phyloP scores from a whole-genome alignment of 495 filamentous ascomycete genomes.

The Pyrenopolyporus hunteri region DNA sequence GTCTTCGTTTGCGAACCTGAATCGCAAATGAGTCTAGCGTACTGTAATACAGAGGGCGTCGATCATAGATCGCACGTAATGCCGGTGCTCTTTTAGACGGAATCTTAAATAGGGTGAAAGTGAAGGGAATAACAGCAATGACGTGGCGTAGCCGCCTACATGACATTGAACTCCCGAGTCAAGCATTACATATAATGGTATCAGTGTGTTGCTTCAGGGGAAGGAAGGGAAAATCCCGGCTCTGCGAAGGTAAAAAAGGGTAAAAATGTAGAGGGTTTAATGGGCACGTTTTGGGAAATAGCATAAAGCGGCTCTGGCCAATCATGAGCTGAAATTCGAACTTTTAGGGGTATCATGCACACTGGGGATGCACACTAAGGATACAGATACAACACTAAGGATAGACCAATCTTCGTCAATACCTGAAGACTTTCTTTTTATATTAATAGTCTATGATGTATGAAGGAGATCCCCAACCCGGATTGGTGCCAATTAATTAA shows the following conservation, averaged over 20 bases:
- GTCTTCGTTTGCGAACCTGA: too few species aligned
- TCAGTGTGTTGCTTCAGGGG: not conserved
- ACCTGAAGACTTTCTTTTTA: too few species aligned
- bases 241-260: too few species aligned
- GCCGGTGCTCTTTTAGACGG: too few species aligned
- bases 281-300: conserved; percentile 28
- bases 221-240: not conserved
- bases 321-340: too few species aligned
- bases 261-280: conserved; percentile 32
- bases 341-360: not conserved
- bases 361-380: not conserved
- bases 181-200: too few species aligned
- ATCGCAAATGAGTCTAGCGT: too few species aligned
- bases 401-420: not conserved
- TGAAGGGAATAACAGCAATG: not conserved
- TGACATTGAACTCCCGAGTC: not conserved
- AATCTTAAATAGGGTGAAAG: not conserved
- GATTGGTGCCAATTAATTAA: too few species aligned
- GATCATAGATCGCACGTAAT: too few species aligned
- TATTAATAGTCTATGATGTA: too few species aligned
- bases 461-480: too few species aligned
- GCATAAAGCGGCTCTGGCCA: conserved; percentile 1
- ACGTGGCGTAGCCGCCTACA: not conserved
- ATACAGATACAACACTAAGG: not conserved
- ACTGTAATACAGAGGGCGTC: too few species aligned